phyloP scores from a whole-genome alignment of 768 basidiomycete genomes.

The Trametes cingulata region DNA sequence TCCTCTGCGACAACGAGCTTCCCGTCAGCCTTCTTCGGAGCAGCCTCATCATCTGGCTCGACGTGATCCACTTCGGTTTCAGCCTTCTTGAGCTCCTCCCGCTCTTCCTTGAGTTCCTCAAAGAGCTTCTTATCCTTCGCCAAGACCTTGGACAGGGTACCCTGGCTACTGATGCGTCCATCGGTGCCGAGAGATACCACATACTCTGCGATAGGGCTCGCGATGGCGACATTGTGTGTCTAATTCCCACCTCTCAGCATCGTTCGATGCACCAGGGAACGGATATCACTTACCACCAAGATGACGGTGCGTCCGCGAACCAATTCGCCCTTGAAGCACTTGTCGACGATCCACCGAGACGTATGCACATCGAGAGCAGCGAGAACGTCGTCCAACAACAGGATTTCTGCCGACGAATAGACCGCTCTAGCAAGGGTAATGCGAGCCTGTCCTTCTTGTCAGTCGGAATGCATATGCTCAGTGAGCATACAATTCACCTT shows the following conservation, averaged over 20 bases:
- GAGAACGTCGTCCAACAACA: slow-evolving; percentile 73
- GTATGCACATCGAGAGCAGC: slow-evolving; percentile 54
- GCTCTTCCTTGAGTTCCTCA: slow-evolving; percentile 27
- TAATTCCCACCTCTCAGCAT: slow-evolving; percentile 13
- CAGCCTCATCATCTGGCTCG: slow-evolving; percentile 15
- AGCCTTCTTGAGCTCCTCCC: slow-evolving; percentile 23
- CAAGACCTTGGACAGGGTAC: slow-evolving; percentile 48
- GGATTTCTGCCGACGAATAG: slow-evolving; percentile 56
- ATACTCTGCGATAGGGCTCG: slow-evolving; percentile 51
- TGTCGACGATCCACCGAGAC: slow-evolving; percentile 49
- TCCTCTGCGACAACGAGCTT: slow-evolving; percentile 41
- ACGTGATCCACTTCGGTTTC: slow-evolving; percentile 25
- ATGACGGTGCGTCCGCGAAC: slow-evolving; percentile 50
- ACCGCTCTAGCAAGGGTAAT: slow-evolving; percentile 61
- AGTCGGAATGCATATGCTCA: not conserved
- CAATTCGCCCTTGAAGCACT: slow-evolving; percentile 47
- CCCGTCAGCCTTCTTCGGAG: slow-evolving; percentile 24
- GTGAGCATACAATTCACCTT: slow-evolving; percentile 31
- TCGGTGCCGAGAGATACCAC: slow-evolving; percentile 56
- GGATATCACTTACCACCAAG: slow-evolving; percentile 40
- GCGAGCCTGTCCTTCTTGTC: slow-evolving; percentile 35
- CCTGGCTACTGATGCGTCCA: slow-evolving; percentile 50
- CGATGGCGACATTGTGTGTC: slow-evolving; percentile 54
- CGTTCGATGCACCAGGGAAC: not conserved
- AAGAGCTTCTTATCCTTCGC: slow-evolving; percentile 40